phyloP scores from a whole-genome alignment of 2,329 filamentous ascomycete genomes.

The Aureobasidium zeae region DNA sequence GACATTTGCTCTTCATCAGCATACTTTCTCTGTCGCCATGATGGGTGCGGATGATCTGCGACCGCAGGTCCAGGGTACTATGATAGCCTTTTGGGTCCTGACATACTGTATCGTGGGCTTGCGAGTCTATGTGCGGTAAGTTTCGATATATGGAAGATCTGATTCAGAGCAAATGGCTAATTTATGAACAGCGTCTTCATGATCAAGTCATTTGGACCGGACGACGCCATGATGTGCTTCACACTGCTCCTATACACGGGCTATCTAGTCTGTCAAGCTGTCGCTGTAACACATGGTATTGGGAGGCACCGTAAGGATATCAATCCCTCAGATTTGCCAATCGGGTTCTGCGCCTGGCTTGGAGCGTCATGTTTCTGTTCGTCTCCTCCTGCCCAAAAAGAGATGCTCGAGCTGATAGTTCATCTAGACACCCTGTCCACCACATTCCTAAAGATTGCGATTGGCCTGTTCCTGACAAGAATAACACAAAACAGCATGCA shows the following conservation, averaged over 20 bases:
- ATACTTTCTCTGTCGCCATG: background rate
- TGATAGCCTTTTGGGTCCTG: slow-evolving; percentile 10
- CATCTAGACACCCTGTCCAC: slow-evolving; percentile 39
- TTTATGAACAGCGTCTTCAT: slow-evolving; percentile 20
- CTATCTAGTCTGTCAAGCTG: slow-evolving; percentile 28
- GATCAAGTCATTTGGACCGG: slow-evolving; percentile 26
- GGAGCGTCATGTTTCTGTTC: slow-evolving; percentile 45
- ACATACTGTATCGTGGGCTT: slow-evolving; percentile 5
- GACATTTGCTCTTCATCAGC: background rate
- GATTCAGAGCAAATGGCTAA: background rate
- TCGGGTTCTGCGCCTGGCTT: slow-evolving; percentile 30
- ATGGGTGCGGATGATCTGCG: slow-evolving; percentile 5
- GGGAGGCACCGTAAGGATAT: slow-evolving; percentile 28
- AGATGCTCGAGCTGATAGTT: too few species aligned
- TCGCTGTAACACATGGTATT: slow-evolving; percentile 27
- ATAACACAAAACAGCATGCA: slow-evolving; percentile 37
- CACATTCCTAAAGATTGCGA: slow-evolving; percentile 39
- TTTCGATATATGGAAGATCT: background rate
- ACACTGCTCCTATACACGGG: slow-evolving; percentile 27
- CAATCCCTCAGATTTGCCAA: background rate
- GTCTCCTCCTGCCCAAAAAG: too few species aligned
- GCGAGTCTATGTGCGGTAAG: slow-evolving; percentile 18
- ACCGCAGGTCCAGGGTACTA: slow-evolving; percentile 6
- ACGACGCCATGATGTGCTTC: slow-evolving; percentile 29
- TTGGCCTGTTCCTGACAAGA: slow-evolving; percentile 42